phyloP scores from a whole-genome alignment of 768 basidiomycete genomes.

The Leucosporidium scottii region DNA sequence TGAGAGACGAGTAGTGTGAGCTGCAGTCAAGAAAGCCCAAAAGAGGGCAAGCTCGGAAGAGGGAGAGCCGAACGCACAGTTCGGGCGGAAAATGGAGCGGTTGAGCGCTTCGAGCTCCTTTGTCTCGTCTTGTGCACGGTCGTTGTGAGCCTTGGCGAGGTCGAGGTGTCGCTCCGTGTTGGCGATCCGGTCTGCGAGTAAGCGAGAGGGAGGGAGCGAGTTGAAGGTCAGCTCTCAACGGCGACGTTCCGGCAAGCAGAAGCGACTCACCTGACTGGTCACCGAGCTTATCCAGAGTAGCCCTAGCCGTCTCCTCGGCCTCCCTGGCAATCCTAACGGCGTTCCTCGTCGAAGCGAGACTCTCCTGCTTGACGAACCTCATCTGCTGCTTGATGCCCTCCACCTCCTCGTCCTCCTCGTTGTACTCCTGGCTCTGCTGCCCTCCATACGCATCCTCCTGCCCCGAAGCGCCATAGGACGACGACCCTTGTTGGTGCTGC shows the following conservation, averaged over 20 bases:
- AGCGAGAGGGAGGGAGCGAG: slow-evolving; percentile 53
- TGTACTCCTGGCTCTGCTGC: slow-evolving; percentile 3
- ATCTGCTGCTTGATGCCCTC: slow-evolving; percentile 95
- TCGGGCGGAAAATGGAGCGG: slow-evolving; percentile 73
- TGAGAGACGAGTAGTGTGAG: too few species aligned
- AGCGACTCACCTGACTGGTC: slow-evolving; percentile 73
- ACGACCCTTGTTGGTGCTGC: background rate
- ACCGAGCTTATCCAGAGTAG: slow-evolving; percentile 72
- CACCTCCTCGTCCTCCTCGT: slow-evolving; percentile 36
- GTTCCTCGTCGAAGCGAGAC: slow-evolving; percentile 78
- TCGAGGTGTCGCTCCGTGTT: slow-evolving; percentile 94
- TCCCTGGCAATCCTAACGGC: slow-evolving; percentile 88
- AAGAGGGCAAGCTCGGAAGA: too few species aligned
- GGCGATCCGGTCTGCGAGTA: slow-evolving; percentile 53
- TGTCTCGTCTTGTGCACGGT: slow-evolving; percentile 84
- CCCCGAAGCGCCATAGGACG: background rate
- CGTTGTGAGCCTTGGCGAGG: slow-evolving; percentile 76
- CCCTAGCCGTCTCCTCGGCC: slow-evolving; percentile 88
- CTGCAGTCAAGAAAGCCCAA: too few species aligned
- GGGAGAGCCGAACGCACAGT: slow-evolving; percentile 51
- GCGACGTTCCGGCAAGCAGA: background rate
- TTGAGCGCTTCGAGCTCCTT: slow-evolving; percentile 91
- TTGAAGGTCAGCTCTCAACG: background rate
- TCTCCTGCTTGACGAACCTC: slow-evolving; percentile 81
- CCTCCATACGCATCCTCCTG: background rate